These are phyloP conservation scores for Exophiala sp. DNA, from an alignment of 2,329 filamentous ascomycete genomes.

Conservation along the genomic window DNA sequence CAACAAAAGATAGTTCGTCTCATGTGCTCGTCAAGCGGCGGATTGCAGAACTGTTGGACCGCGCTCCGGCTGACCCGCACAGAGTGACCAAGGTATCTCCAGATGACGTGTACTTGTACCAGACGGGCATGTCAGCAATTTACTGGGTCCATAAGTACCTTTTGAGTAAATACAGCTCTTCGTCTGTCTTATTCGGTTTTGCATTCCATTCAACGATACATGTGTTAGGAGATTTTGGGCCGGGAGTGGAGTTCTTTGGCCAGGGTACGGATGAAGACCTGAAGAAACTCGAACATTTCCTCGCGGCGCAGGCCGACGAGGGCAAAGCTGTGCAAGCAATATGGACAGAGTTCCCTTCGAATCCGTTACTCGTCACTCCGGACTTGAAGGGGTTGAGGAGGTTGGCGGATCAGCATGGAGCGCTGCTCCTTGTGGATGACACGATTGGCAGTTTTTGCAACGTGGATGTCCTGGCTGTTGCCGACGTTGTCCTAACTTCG, in stretches of 20 bases:
- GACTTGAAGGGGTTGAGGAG: conserved; percentile 40
- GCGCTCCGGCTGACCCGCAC: conserved; percentile 3
- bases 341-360: conserved; percentile 49
- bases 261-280: conserved; percentile 43
- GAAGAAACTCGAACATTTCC: conserved; percentile 51
- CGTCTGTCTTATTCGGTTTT: conserved; percentile 48
- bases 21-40: conserved; percentile 5
- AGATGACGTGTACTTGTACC: conserved; percentile 53
- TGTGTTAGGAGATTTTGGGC: conserved; percentile 44
- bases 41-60: conserved; percentile 11
- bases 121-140: conserved; percentile 55
- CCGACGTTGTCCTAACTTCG: conserved; percentile 52
- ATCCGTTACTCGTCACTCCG: conserved; percentile 44
- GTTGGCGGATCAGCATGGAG: conserved; percentile 39
- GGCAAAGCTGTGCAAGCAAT: conserved; percentile 34
- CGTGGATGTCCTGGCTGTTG: conserved; percentile 45
- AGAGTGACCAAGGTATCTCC: conserved; percentile 2
- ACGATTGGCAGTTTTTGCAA: conserved; percentile 38
- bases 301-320: conserved; percentile 42
- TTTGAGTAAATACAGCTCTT: conserved; percentile 33
- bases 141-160: conserved; percentile 44
- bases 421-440: conserved; percentile 37
- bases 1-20: background rate
- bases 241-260: conserved; percentile 46
- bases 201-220: conserved; percentile 52